A percentile compares a stretch with the other conserved stretches of the same genome.
These are phyloP conservation scores for Clonostachys sp. DNA, from an alignment of 2,329 filamentous ascomycete genomes.

Conservation along the genomic window DNA sequence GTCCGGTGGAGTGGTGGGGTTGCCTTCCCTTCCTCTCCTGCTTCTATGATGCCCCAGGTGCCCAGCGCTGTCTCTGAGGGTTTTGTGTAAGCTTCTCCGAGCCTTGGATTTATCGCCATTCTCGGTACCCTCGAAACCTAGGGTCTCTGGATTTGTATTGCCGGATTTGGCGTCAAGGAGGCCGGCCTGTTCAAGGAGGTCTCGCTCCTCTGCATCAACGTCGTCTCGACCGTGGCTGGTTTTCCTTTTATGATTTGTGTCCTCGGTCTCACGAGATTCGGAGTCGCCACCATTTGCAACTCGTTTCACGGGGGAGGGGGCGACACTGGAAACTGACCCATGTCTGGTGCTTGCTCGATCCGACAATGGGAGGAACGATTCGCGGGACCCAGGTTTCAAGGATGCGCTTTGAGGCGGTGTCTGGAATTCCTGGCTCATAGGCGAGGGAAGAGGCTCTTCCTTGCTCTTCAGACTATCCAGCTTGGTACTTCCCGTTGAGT, in stretches of 20 bases:
- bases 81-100: slow-evolving; percentile 83
- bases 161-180: slow-evolving; percentile 42
- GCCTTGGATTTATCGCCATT: slow-evolving; percentile 59
- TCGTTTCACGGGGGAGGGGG: neutral
- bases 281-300: neutral
- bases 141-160: slow-evolving; percentile 22
- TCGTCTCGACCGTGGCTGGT: slow-evolving; percentile 27
- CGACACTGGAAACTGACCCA: neutral
- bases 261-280: neutral
- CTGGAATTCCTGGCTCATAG: slow-evolving; percentile 18
- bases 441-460: slow-evolving; percentile 13
- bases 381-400: slow-evolving; percentile 1
- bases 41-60: slow-evolving; percentile 65
- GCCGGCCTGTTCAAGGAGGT: slow-evolving; percentile 63
- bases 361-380: too few relatives aligned
- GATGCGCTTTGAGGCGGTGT: slow-evolving; percentile 20
- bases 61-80: slow-evolving; percentile 74
- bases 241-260: neutral
- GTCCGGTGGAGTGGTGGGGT: slow-evolving; percentile 17
- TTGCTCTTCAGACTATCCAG: too few relatives aligned
- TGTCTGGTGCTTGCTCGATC: neutral
- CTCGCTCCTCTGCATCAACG: slow-evolving; percentile 63
- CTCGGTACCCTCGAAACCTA: slow-evolving; percentile 22
- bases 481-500: neutral
- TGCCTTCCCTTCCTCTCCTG: slow-evolving; percentile 66